Evolutionary conservation across 176 grass and related monocot genomes (phyloP).

Genomic region (Phoenix roebelenii): DNA sequence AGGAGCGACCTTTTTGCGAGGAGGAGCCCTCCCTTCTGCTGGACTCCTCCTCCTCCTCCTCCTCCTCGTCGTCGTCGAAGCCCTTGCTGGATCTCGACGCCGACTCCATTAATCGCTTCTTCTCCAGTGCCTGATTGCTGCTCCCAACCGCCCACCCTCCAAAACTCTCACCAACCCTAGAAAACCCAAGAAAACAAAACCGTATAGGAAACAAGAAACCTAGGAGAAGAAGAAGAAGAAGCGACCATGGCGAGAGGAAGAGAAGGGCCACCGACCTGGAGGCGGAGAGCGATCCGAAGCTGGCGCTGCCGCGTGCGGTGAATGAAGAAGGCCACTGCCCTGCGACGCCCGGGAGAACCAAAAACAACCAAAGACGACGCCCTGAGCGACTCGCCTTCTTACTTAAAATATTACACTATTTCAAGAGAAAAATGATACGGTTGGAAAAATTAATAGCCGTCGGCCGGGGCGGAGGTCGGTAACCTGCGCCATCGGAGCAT

Average conservation of each 20-base stretch:
- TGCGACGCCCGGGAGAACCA: not conserved
- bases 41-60: slow-evolving; percentile 61
- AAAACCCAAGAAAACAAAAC: not conserved
- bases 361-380: not conserved
- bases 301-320: slow-evolving; percentile 41
- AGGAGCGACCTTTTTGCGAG: slow-evolving; percentile 57
- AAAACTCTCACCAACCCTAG: not conserved
- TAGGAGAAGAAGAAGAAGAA: too few species aligned
- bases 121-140: slow-evolving; percentile 20
- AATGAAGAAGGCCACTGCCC: slow-evolving; percentile 52
- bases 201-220: not conserved
- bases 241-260: not conserved
- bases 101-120: slow-evolving; percentile 62
- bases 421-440: too few species aligned
- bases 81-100: slow-evolving; percentile 82
- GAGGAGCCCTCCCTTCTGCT: slow-evolving; percentile 71
- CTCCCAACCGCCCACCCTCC: not conserved
- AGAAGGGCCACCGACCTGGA: slow-evolving; percentile 8
- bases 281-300: slow-evolving; percentile 22
- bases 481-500: too few species aligned
- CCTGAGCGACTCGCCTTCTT: not conserved
- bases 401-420: too few species aligned
- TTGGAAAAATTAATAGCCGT: too few species aligned
- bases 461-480: not conserved
- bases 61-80: slow-evolving; percentile 66